phyloP scores from a whole-genome alignment of 2,329 filamentous ascomycete species.

The Tolypocladium endophyticum region DNA sequence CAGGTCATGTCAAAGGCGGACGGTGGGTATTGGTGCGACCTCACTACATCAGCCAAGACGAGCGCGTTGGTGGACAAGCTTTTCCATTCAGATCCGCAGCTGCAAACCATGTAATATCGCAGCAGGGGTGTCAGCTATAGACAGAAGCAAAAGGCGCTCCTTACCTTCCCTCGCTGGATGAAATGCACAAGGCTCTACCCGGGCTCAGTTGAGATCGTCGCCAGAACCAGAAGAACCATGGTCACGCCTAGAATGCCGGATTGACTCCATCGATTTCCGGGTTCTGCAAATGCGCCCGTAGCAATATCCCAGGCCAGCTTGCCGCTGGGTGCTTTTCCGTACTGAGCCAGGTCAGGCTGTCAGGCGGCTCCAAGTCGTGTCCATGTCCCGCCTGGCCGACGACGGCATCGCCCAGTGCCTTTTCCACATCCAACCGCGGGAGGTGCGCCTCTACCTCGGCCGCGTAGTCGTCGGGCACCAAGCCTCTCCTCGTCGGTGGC shows the following conservation, averaged over 20 bases:
- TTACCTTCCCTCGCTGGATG: not conserved
- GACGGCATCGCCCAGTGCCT: slow-evolving; percentile 14
- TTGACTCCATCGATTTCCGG: slow-evolving; percentile 15
- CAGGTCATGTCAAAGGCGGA: not conserved
- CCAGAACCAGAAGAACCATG: not conserved
- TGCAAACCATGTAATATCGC: not conserved
- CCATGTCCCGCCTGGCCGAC: slow-evolving; percentile 12
- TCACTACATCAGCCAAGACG: not conserved
- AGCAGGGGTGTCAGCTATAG: not conserved
- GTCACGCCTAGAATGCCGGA: slow-evolving; percentile 14
- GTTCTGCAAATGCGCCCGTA: slow-evolving; percentile 18
- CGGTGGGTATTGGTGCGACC: not conserved
- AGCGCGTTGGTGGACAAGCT: not conserved
- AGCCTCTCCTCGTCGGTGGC: not conserved
- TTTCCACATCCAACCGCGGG: slow-evolving; percentile 15
- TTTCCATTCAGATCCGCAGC: not conserved
- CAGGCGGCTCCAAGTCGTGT: slow-evolving; percentile 9
- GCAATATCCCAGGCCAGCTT: slow-evolving; percentile 20
- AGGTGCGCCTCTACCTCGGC: slow-evolving; percentile 11
- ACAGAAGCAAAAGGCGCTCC: not conserved
- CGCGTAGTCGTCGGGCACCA: slow-evolving; percentile 2
- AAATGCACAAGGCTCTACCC: not conserved
- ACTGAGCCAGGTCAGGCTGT: slow-evolving; percentile 13
- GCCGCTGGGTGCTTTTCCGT: slow-evolving; percentile 16
- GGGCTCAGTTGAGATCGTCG: not conserved